These are phyloP conservation scores for Ciborinia camelliae DNA, from an alignment of 2,329 filamentous ascomycete species.

Conservation along the genomic window DNA sequence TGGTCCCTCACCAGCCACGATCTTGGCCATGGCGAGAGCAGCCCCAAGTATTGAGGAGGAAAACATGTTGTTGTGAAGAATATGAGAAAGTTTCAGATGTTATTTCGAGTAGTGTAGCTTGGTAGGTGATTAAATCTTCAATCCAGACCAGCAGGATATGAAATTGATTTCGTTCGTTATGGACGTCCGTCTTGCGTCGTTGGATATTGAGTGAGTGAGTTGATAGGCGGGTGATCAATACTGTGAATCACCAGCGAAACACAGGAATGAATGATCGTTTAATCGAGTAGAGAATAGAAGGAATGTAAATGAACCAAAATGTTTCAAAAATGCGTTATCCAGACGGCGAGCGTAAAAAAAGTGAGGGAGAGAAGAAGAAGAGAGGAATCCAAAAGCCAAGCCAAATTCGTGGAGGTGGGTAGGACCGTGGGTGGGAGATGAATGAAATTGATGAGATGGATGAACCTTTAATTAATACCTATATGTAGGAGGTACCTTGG, in stretches of 20 bases:
- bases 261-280: neutral
- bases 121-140: neutral
- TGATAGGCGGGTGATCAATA: conserved; percentile 8
- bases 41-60: conserved; percentile 26
- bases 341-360: conserved; percentile 8
- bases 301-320: conserved; percentile 17
- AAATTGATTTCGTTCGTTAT: conserved; percentile 1
- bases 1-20: conserved; percentile 22
- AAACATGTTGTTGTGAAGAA: conserved; percentile 25
- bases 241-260: conserved; percentile 22
- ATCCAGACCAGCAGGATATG: conserved; percentile 5
- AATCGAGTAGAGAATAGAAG: neutral
- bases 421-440: no score
- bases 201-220: neutral
- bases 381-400: neutral
- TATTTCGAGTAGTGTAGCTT: neutral
- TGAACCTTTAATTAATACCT: no score
- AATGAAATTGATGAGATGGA: neutral
- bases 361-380: neutral
- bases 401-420: conserved; percentile 6
- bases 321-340: conserved; percentile 1
- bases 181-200: conserved; percentile 18
- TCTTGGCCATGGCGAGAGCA: conserved; percentile 26
- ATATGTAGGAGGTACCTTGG: no score
- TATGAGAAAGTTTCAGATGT: neutral